phyloP scores from a whole-genome alignment of 2,329 filamentous ascomycete species.

The Aureobasidium uvarum region DNA sequence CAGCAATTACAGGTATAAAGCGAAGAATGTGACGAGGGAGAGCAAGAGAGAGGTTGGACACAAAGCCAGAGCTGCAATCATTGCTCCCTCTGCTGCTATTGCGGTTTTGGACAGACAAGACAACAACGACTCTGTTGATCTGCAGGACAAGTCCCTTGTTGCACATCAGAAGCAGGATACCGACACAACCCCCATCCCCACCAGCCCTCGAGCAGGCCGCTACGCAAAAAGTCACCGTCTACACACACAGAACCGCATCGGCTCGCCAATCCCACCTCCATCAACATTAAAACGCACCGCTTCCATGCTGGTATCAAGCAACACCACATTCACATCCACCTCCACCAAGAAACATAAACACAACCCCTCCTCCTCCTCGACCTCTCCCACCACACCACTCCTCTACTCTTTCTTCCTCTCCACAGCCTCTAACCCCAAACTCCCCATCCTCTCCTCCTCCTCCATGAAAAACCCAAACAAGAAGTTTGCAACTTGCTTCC shows the following conservation, averaged over 20 bases:
- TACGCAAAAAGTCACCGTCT: neutral
- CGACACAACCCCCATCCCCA: neutral
- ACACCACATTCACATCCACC: neutral
- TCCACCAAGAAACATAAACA: neutral
- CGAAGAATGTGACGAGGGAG: too few species aligned
- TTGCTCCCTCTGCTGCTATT: neutral
- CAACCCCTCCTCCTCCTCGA: too few species aligned
- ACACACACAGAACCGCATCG: neutral
- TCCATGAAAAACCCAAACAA: neutral
- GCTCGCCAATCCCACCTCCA: neutral
- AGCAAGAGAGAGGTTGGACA: too few species aligned
- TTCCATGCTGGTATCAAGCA: neutral
- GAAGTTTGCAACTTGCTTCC: conserved; percentile 29
- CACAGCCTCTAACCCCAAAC: too few species aligned
- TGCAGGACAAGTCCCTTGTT: too few species aligned
- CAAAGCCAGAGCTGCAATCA: too few species aligned
- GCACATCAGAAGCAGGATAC: too few species aligned
- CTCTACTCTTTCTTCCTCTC: too few species aligned
- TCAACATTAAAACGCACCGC: conserved; percentile 3
- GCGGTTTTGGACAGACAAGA: neutral
- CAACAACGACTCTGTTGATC: too few species aligned
- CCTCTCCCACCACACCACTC: too few species aligned
- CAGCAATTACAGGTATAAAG: neutral
- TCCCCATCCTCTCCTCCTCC: too few species aligned
- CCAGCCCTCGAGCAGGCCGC: neutral